phyloP scores from a whole-genome alignment of 225 moss, liverwort and hornwort species.

The Pseudoscleropodium purum region DNA sequence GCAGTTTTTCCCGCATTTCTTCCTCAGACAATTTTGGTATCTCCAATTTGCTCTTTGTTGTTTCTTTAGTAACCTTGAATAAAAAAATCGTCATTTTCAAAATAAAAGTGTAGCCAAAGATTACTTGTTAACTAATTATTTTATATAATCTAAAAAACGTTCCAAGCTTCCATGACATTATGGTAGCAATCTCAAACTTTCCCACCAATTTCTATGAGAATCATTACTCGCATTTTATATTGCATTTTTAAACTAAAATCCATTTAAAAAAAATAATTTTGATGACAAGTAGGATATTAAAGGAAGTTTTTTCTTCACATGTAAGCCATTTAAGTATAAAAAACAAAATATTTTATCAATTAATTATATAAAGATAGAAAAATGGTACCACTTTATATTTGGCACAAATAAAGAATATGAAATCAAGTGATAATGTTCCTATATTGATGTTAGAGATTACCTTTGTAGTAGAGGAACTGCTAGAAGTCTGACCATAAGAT shows the following conservation, averaged over 20 bases:
- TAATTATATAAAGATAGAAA: not conserved
- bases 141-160: not conserved
- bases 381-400: not conserved
- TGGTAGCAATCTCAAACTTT: not conserved
- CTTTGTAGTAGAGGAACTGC: not conserved
- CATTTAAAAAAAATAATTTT: not conserved
- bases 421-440: not conserved
- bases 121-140: not conserved
- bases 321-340: not conserved
- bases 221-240: no score
- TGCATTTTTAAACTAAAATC: not conserved
- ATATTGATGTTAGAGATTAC: not conserved
- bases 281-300: not conserved
- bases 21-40: slow-evolving; percentile 10
- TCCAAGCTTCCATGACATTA: not conserved
- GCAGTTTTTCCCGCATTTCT: slow-evolving; percentile 16
- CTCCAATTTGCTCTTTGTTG: not conserved
- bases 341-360: not conserved
- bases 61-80: not conserved
- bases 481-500: not conserved
- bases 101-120: not conserved
- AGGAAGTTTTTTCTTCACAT: not conserved
- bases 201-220: rapidly evolving
- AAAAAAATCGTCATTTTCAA: not conserved
- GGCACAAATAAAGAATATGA: not conserved